Base-by-base conservation (phyloP, 129 eudicot species). In the Dittrichia graveolens region DNA sequence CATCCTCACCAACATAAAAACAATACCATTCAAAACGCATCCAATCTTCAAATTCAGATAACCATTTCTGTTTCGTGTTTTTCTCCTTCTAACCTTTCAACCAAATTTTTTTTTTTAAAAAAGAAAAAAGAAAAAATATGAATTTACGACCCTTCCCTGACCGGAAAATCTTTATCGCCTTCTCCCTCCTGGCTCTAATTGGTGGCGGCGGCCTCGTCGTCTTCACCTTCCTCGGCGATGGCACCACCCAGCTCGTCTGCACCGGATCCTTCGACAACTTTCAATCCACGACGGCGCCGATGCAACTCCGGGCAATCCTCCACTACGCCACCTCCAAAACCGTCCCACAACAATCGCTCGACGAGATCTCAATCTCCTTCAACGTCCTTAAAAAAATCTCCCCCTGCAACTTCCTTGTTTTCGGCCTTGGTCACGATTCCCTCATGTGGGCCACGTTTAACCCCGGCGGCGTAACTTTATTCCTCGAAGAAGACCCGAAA, bases 401-500 rank as follows among this genome's bases (percentile, higher is more conserved):
- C 6, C 89, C 92, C 0, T 80, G 88, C 69, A 89, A 89, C 13
- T 87, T 93, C 71, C 88, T 93, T 5, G 98, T 93, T 0, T 93
- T 93, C 65, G 98, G 98, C 3, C 83, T 89, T 8, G 98, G 98
- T 3, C 92, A 78, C 68, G 98, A 93, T 59, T 89, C 96, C 1
- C 75, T 85, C 2, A 93, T 89, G 98, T 93, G 98, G 98, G 78
- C 88, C 4, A 58, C 90, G 4, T 78, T 89, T 41, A 93, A 93
- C 65, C 84, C 92, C 7, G 82, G 85, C 69, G 98, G 98, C 38
- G 45, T 16, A 11, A 93, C 98, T 13, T 40, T 87, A 8, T 93
- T 93, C 69, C 85, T 93, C 3, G 98, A 93, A 59, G 98, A 93
- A 76, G 98, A 93, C 59, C 86, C 89, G 0, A 79, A 67, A 82